Conservation (phyloP, 1,284 basidiomycete genomes). For the Singerocomus rubriflavus region DNA sequence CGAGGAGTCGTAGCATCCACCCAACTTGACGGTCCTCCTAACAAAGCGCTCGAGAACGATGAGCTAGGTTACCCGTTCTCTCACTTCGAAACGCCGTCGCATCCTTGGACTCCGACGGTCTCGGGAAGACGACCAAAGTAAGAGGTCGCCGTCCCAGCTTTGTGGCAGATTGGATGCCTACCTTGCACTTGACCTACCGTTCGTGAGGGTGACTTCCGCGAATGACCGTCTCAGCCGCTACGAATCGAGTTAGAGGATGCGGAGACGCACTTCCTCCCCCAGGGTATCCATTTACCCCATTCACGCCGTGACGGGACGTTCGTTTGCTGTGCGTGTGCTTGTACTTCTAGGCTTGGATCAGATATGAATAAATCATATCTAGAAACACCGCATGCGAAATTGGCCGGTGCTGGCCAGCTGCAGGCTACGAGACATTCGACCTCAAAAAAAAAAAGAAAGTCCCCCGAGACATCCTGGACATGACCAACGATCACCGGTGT, state of each 20-base stretch:
- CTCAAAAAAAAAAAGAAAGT: not conserved
- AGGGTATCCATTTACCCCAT: conserved; percentile 1
- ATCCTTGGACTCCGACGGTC: conserved; percentile 3
- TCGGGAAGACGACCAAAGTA: conserved; percentile 3
- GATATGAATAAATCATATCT: conserved; percentile 6
- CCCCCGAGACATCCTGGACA: conserved; percentile 5
- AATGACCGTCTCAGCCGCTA: not conserved
- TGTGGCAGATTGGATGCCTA: conserved; percentile 3
- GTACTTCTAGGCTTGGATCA: conserved; percentile 6
- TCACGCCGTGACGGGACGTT: not conserved
- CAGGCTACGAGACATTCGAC: conserved; percentile 10
- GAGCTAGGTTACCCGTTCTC: not conserved
- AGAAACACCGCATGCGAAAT: conserved; percentile 7
- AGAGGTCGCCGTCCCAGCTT: conserved; percentile 13
- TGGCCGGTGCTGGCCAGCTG: not conserved
- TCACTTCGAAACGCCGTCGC: not conserved
- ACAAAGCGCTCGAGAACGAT: conserved; percentile 1
- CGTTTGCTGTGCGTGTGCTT: not conserved
- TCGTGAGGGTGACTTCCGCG: conserved; percentile 2
- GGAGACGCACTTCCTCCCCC: not conserved
- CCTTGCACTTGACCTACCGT: not conserved
- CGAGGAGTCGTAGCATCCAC: conserved; percentile 1
- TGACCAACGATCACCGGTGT: conserved; percentile 23
- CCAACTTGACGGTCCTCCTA: conserved; percentile 8
- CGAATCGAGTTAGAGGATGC: conserved; percentile 11